Evolutionary conservation across 441 rosid species (phyloP), one percentile per base, ranked within the genome.

Genomic region (Macaranga tanarius): DNA sequence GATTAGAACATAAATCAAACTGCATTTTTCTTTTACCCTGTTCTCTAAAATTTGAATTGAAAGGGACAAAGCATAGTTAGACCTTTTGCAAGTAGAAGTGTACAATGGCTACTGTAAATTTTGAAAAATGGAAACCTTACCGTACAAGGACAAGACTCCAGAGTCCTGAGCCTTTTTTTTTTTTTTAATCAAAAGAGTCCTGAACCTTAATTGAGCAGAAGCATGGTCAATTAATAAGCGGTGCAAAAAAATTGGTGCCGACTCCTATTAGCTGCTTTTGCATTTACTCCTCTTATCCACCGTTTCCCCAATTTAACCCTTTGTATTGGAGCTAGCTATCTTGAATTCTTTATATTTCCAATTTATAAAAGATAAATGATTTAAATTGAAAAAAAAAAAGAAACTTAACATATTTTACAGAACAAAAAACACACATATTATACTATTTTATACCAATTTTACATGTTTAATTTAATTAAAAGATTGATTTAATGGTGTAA

Each of bases 281-380:
- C 70, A 78, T 60, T 66, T 64, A 73, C 62, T 57, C 31, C 26
- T 1, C 4, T 17, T 3, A 11, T 12, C 5, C 38, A 8, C 1
- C 40, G 16, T 34, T 51, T 63, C 2, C 69, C 73, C 47, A 62
- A 22, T 61, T 15, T 67, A 54, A 26, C 76, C 79, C 67, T 40
- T 0, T 28, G 38, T 34, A 34, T 34, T 34, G 6, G 4, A 5
- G 38, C 38, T 34, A 34, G 38, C 6, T 5, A 34, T 34, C 7
- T 34, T 34, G 38, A 4, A 34, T 34, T 34, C 38, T 34, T 34
- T 34, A 34, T 34, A 34, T 34, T 34, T 34, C 7, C 4, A 34
- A 3, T 3, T 34, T 34, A 4, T 34, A 34, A 34, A 34, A 34
- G 38, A 34, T 4, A 34, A 34, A 34, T 34, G 38, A 34, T 34